Base-by-base conservation (phyloP, 2,329 filamentous ascomycete species). In the Xylaria arbuscula region DNA sequence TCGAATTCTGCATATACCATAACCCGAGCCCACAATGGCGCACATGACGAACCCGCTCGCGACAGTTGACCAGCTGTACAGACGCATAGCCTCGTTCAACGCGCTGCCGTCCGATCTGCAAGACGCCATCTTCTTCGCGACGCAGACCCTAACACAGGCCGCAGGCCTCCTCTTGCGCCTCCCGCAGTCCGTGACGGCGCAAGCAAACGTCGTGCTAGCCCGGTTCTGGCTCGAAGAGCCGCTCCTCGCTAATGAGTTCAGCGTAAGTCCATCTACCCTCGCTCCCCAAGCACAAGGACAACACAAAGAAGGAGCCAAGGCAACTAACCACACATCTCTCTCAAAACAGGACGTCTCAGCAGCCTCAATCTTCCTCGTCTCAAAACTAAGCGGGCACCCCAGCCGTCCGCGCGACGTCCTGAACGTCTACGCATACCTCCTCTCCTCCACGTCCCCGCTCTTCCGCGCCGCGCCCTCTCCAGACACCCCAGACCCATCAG, bases 381-480 rank as follows among this genome's bases (percentile, higher is more conserved):
- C 93, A 36, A 98, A 98, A 81, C 86, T 96, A 66, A 93, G 94
- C 28, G 88, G 93, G 2, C 85, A 88, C 58, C 91, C 94, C 1
- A 89, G 91, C 67, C 91, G 92, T 13, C 89, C 93, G 0, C 90
- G 94, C 72, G 94, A 94, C 72, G 83, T 98, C 47, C 86, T 94
- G 67, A 96, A 94, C 77, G 91, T 95, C 68, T 97, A 97, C 80
- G 87, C 89, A 47, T 97, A 95, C 79, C 89, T 98, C 5, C 82
- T 90, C 47, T 92, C 91, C 0, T 79, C 87, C 1, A 81, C 83
- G 28, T 90, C 89, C 0, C 83, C 86, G 0, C 85, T 88, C 59
- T 86, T 84, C 79, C 69, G 53, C 19, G 81, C 82, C 77, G 78
- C 77, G 72, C 19, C 45, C 19, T 82, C 82, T 2, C 42, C 45